Percentiles rank a stretch among this genome's conserved stretches.
phyloP scores from a whole-genome alignment of 108 stramenopile genomes.

The Stephanodiscus triporus region DNA sequence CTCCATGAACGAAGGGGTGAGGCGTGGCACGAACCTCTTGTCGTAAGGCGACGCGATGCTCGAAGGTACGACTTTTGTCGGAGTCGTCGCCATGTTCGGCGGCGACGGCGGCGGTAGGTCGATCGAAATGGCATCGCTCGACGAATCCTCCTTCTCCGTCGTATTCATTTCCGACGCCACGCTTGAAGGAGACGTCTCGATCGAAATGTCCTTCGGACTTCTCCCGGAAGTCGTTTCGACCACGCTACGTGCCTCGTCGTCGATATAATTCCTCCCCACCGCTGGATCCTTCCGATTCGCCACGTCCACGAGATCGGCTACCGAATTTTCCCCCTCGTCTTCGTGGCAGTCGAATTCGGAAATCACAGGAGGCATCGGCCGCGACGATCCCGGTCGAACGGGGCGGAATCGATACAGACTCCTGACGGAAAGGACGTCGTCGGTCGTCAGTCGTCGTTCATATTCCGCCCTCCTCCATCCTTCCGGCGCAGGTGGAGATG shows the following conservation, averaged over 20 bases:
- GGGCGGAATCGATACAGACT: slow-evolving; percentile 22
- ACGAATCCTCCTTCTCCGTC: too few relatives aligned
- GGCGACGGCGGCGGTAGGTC: neutral
- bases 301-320: neutral
- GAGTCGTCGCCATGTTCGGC: neutral
- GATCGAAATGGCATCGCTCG: neutral
- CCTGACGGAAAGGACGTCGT: slow-evolving; percentile 12
- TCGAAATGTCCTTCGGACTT: neutral
- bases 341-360: neutral
- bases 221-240: neutral
- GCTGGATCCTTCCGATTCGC: neutral
- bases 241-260: neutral
- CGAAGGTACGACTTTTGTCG: neutral
- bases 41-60: neutral
- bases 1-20: slow-evolving; percentile 41
- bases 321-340: neutral
- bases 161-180: neutral
- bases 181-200: neutral
- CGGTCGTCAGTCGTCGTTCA: too few relatives aligned
- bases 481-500: neutral
- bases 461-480: too few relatives aligned
- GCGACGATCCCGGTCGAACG: slow-evolving; percentile 12
- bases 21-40: slow-evolving; percentile 3
- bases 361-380: slow-evolving; percentile 20
- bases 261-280: neutral